phyloP scores from a whole-genome alignment of 2,329 filamentous ascomycete species.

The Xenosphaeropsis pyriputrescens region DNA sequence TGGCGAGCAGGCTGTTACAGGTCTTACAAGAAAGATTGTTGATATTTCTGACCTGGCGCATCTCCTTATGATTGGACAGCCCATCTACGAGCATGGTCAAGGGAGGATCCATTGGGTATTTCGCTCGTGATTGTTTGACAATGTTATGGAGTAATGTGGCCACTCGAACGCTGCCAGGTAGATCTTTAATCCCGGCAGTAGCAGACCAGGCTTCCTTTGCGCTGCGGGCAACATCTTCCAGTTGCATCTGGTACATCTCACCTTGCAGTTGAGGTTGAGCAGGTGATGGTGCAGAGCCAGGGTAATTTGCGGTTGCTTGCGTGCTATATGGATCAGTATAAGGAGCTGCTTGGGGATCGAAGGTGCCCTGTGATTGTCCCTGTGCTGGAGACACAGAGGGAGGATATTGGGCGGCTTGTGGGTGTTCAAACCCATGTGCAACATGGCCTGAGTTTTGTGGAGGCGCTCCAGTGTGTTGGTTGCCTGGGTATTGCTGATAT shows the following conservation, averaged over 20 bases:
- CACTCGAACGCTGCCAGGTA: conserved; percentile 47
- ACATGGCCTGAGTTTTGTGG: conserved; percentile 6
- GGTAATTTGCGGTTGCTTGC: conserved; percentile 10
- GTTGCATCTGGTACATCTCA: conserved; percentile 28
- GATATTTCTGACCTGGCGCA: conserved; percentile 38
- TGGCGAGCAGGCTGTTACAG: conserved; percentile 25
- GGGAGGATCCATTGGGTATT: conserved; percentile 40
- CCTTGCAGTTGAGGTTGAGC: conserved; percentile 18
- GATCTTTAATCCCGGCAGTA: conserved; percentile 40
- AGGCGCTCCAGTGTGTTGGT: conserved; percentile 12
- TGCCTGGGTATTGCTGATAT: conserved; percentile 9
- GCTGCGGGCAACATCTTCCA: conserved; percentile 36
- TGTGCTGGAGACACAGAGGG: not conserved
- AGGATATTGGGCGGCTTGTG: not conserved
- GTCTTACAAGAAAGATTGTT: conserved; percentile 38
- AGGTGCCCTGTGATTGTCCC: not conserved
- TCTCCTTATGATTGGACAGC: conserved; percentile 37
- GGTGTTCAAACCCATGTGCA: conserved; percentile 4
- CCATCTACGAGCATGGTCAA: conserved; percentile 45
- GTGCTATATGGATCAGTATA: not conserved
- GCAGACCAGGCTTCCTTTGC: conserved; percentile 49
- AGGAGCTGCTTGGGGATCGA: not conserved
- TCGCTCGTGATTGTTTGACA: conserved; percentile 37
- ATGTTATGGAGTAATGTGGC: conserved; percentile 50
- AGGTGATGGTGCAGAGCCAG: conserved; percentile 7